These are phyloP conservation scores for Saccharomycopsis schoenii DNA, from an alignment of 805 yeast species.

Conservation along the genomic window DNA sequence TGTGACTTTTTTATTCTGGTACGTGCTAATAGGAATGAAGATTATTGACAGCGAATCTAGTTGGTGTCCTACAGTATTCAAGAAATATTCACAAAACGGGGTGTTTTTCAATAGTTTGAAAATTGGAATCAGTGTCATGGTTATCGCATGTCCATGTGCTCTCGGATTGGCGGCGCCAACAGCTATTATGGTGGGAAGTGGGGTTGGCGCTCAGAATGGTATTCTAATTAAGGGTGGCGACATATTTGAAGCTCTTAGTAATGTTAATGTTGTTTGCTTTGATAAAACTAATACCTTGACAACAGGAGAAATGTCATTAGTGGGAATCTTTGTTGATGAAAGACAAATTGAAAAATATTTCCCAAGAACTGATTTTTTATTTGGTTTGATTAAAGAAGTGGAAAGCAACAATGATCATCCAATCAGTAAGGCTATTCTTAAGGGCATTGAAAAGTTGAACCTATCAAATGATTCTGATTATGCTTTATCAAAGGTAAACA, in stretches of 20 bases:
- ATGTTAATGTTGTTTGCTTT: constrained; percentile 59
- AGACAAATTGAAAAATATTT: neutral
- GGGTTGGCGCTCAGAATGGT: constrained; percentile 86
- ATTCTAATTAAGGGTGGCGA: constrained; percentile 91
- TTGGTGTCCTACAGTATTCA: constrained; percentile 38
- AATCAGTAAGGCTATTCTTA: constrained; percentile 19
- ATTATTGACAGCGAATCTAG: constrained; percentile 20
- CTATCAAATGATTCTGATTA: constrained; percentile 12
- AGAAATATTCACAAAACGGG: constrained; percentile 38
- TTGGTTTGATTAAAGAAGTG: constrained; percentile 20
- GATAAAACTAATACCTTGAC: constrained; percentile 97
- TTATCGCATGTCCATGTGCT: constrained; percentile 98
- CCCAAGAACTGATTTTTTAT: neutral
- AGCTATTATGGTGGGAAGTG: constrained; percentile 98
- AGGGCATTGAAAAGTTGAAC: neutral
- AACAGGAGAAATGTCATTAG: constrained; percentile 60
- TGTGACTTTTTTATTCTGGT: constrained; percentile 61
- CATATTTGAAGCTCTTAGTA: constrained; percentile 62
- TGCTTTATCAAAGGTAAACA: constrained; percentile 21
- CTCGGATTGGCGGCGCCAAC: constrained; percentile 97
- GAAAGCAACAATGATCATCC: constrained; percentile 84
- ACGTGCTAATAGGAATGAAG: constrained; percentile 26
- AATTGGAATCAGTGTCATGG: constrained; percentile 82
- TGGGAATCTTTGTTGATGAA: constrained; percentile 14
- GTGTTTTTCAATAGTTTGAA: constrained; percentile 59